These are phyloP conservation scores for Moesziomyces sp. DNA, from an alignment of 1,284 basidiomycete genomes.

Conservation along the genomic window DNA sequence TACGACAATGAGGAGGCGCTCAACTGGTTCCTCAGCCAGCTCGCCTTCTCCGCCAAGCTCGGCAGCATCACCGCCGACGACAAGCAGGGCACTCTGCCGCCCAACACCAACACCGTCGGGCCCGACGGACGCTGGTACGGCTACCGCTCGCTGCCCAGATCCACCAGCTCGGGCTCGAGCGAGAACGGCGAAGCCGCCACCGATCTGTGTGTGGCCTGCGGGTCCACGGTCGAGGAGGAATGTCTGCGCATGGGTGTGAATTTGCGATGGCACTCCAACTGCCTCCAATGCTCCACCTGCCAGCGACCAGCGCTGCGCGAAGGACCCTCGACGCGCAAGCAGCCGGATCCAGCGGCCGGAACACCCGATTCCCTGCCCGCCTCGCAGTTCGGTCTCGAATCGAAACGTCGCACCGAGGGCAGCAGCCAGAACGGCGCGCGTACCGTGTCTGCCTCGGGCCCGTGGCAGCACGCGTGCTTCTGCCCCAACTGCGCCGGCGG, in stretches of 20 bases:
- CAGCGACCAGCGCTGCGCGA: constrained; percentile 64
- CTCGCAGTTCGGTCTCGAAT: constrained; percentile 58
- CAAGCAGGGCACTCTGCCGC: constrained; percentile 50
- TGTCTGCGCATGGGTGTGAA: constrained; percentile 92
- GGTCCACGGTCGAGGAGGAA: constrained; percentile 93
- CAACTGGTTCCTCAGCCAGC: constrained; percentile 86
- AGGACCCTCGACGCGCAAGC: constrained; percentile 30
- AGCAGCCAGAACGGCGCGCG: constrained; percentile 18
- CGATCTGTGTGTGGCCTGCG: constrained; percentile 92
- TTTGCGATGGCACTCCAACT: constrained; percentile 94
- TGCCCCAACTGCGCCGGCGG: constrained; percentile 79
- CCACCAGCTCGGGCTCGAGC: constrained; percentile 44
- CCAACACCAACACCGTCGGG: constrained; percentile 38
- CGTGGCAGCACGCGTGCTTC: constrained; percentile 66
- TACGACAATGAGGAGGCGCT: constrained; percentile 84
- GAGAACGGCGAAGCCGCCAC: constrained; percentile 68
- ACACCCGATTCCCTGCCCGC: constrained; percentile 44
- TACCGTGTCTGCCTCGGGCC: constrained; percentile 4
- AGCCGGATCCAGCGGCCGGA: constrained; percentile 34
- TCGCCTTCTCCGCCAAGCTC: constrained; percentile 80
- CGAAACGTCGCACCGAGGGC: constrained; percentile 29
- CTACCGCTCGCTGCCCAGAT: constrained; percentile 60
- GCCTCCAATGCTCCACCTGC: constrained; percentile 84
- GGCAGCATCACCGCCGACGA: constrained; percentile 46
- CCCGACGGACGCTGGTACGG: constrained; percentile 59